A percentile compares a stretch with the other conserved stretches of the same genome.
Evolutionary conservation across 1,284 basidiomycete genomes (phyloP).

Genomic region (Leccinum holopus): DNA sequence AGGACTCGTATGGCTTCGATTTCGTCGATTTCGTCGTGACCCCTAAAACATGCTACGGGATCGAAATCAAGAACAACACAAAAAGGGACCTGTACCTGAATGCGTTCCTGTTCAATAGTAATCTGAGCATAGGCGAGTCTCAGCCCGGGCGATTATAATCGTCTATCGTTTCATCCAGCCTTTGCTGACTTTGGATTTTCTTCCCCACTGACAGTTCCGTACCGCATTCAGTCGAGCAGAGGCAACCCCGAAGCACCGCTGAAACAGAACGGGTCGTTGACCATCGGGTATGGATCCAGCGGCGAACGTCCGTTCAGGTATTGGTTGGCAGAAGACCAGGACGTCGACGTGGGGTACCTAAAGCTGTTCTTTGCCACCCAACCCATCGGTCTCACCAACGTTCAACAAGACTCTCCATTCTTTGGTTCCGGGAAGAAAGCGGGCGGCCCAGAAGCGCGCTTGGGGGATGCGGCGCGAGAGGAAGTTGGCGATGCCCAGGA

Average conservation of each 20-base stretch:
- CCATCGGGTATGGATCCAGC: constrained; percentile 21
- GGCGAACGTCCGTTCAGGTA: constrained; percentile 7
- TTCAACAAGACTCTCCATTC: constrained; percentile 19
- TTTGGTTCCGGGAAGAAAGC: too few species aligned
- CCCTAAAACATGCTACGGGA: constrained; percentile 5
- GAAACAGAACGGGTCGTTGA: constrained; percentile 5
- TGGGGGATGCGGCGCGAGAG: too few species aligned
- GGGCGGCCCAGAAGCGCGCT: background rate
- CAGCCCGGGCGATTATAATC: background rate
- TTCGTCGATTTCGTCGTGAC: constrained; percentile 22
- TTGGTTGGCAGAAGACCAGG: constrained; percentile 4
- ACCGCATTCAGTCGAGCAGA: constrained; percentile 10
- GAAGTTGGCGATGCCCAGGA: background rate
- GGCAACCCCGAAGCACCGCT: constrained; percentile 9
- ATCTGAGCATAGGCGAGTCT: constrained; percentile 18
- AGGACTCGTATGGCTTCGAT: background rate
- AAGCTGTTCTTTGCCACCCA: constrained; percentile 24
- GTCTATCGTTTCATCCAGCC: background rate
- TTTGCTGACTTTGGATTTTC: background rate
- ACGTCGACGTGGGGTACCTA: constrained; percentile 23
- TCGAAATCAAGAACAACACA: constrained; percentile 21
- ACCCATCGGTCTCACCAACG: constrained; percentile 18
- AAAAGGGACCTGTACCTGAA: constrained; percentile 18
- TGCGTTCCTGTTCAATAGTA: constrained; percentile 24
- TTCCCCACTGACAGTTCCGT: constrained; percentile 4